Conservation (phyloP, 768 basidiomycete genomes). For the Mycena venus region DNA sequence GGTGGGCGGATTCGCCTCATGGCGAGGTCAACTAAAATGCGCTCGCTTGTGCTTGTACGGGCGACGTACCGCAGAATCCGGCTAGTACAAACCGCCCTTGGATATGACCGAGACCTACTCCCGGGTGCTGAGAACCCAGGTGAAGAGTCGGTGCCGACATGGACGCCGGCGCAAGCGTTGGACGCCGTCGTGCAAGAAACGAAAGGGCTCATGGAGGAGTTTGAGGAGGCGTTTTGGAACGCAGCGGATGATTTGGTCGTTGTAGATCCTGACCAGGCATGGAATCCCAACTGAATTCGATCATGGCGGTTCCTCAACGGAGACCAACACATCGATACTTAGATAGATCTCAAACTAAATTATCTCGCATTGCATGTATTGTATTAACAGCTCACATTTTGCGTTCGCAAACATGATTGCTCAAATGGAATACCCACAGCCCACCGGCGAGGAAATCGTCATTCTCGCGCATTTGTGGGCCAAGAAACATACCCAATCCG, state of each 20-base stretch:
- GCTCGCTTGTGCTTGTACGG: slow-evolving; percentile 63
- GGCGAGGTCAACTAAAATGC: slow-evolving; percentile 59
- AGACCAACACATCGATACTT: background rate
- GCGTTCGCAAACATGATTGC: no score
- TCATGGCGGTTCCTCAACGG: background rate
- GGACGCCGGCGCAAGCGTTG: slow-evolving; percentile 69
- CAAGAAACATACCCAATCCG: no score
- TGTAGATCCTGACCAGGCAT: slow-evolving; percentile 40
- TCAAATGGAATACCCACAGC: no score
- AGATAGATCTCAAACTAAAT: background rate
- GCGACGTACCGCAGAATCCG: slow-evolving; percentile 74
- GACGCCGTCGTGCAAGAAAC: slow-evolving; percentile 68
- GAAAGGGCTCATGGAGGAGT: slow-evolving; percentile 70
- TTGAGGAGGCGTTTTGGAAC: slow-evolving; percentile 53
- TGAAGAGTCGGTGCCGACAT: slow-evolving; percentile 56
- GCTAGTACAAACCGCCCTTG: slow-evolving; percentile 72
- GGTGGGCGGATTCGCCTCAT: slow-evolving; percentile 40
- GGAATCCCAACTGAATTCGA: background rate
- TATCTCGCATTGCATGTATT: background rate
- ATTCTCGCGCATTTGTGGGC: no score
- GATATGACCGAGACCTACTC: slow-evolving; percentile 67
- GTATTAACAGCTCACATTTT: background rate
- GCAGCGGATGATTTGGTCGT: slow-evolving; percentile 46
- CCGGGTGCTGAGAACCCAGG: slow-evolving; percentile 51
- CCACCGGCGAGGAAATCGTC: no score